Evolutionary conservation across 2,329 filamentous ascomycete species (phyloP).

Genomic region (Shiraia sp.): DNA sequence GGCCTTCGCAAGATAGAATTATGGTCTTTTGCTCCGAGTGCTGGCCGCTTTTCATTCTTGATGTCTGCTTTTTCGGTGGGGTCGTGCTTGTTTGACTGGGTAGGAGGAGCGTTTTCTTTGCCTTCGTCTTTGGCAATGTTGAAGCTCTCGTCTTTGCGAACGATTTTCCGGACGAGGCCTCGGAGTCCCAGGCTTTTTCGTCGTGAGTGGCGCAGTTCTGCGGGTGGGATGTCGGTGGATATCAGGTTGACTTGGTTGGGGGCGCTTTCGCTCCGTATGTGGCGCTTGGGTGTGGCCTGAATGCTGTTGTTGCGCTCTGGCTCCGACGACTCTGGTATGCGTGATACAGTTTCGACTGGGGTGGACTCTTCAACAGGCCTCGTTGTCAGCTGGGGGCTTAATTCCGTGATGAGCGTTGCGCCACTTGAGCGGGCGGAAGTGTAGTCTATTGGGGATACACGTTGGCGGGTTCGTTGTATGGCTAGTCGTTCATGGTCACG

Average conservation of each 20-base stretch:
- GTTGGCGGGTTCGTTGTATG: conserved; percentile 24
- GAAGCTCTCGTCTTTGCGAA: conserved; percentile 22
- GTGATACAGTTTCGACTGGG: conserved; percentile 9
- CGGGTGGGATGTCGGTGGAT: conserved; percentile 23
- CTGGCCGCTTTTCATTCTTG: too few relatives aligned
- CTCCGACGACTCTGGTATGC: conserved; percentile 7
- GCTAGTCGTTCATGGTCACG: conserved; percentile 37
- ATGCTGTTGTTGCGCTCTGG: conserved; percentile 16
- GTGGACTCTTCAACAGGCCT: conserved; percentile 15
- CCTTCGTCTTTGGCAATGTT: conserved; percentile 1
- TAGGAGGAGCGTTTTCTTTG: too few relatives aligned
- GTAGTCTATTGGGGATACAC: conserved; percentile 24
- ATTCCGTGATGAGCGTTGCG: conserved; percentile 36
- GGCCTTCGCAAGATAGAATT: too few relatives aligned
- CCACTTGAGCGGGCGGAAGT: conserved; percentile 36
- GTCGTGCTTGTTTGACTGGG: too few relatives aligned
- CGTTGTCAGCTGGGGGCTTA: conserved; percentile 19
- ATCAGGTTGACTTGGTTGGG: conserved; percentile 23
- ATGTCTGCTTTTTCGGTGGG: too few relatives aligned
- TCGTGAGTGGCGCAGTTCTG: conserved; percentile 21
- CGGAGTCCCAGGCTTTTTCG: conserved; percentile 29
- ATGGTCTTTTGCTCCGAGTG: too few relatives aligned
- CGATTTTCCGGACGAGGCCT: conserved; percentile 34
- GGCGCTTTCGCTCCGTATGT: conserved; percentile 16
- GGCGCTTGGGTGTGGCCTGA: conserved; percentile 20